Evolutionary conservation across 2,329 filamentous ascomycete species (phyloP).

Genomic region (Gnomoniopsis smithogilvyi): DNA sequence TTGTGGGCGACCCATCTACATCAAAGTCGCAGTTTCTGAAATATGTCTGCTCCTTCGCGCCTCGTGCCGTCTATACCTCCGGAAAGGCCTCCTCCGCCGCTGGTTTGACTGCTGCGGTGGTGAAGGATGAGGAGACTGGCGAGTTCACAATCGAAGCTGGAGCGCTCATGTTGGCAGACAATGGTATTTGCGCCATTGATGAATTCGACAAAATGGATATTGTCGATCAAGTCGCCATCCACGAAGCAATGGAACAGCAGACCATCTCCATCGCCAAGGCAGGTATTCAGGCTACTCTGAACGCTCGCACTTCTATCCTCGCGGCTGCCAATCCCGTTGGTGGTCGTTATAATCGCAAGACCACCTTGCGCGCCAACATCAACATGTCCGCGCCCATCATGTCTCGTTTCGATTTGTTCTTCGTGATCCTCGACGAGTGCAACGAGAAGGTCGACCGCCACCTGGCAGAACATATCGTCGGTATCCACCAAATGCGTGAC

Average conservation of each 20-base stretch:
- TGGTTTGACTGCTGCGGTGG: slow-evolving; percentile 92
- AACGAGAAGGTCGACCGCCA: slow-evolving; percentile 89
- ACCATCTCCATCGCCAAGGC: slow-evolving; percentile 99
- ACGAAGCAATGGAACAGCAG: slow-evolving; percentile 99
- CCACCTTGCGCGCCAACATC: slow-evolving; percentile 88
- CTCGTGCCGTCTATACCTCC: slow-evolving; percentile 93
- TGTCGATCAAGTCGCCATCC: slow-evolving; percentile 93
- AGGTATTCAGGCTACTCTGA: slow-evolving; percentile 95
- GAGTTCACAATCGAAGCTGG: slow-evolving; percentile 99
- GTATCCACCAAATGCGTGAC: slow-evolving; percentile 88
- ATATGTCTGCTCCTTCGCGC: slow-evolving; percentile 96
- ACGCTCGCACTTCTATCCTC: slow-evolving; percentile 91
- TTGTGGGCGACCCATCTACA: slow-evolving; percentile 94
- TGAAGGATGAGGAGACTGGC: slow-evolving; percentile 97
- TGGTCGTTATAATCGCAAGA: slow-evolving; percentile 95
- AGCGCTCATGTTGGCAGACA: slow-evolving; percentile 94
- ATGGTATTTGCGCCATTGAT: slow-evolving; percentile 96
- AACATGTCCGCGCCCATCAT: slow-evolving; percentile 99
- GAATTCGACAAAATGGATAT: slow-evolving; percentile 99
- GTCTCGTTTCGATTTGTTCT: slow-evolving; percentile 98
- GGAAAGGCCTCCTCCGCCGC: slow-evolving; percentile 97
- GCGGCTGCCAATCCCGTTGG: slow-evolving; percentile 95
- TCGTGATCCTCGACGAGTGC: slow-evolving; percentile 94
- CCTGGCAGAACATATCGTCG: slow-evolving; percentile 90
- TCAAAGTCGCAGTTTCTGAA: slow-evolving; percentile 98